phyloP scores from a whole-genome alignment of 2,329 filamentous ascomycete species.

The Aspergillus aculeatus region DNA sequence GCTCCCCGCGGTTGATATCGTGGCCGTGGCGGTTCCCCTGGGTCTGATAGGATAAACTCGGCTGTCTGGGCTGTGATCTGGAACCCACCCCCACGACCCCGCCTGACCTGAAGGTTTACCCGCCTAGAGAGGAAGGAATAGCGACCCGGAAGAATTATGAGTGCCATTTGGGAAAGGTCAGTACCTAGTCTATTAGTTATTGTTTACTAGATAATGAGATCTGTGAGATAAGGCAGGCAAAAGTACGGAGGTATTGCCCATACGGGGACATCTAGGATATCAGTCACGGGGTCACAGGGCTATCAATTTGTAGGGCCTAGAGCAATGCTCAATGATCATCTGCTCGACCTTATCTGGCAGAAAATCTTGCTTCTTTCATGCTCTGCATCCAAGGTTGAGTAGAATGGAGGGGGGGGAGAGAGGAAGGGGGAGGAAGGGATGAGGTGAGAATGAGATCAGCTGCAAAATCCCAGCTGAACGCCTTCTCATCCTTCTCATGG shows the following conservation, averaged over 20 bases:
- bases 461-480: conserved; percentile 7
- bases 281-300: not conserved
- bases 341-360: not conserved
- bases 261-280: not conserved
- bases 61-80: conserved; percentile 16
- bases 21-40: conserved; percentile 15
- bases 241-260: conserved; percentile 7
- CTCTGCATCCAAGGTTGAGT: not conserved
- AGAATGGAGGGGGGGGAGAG: not conserved
- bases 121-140: conserved; percentile 3
- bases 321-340: not conserved
- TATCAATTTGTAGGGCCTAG: not conserved
- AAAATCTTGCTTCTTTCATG: not conserved
- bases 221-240: conserved; percentile 14
- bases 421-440: not conserved
- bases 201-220: conserved; percentile 1
- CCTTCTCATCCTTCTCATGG: not conserved
- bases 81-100: conserved; percentile 1
- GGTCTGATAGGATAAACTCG: conserved; percentile 21
- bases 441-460: not conserved
- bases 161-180: not conserved
- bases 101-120: not conserved
- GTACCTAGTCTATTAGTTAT: not conserved
- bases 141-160: not conserved
- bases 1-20: conserved; percentile 15